Evolutionary conservation across 2,329 filamentous ascomycete species (phyloP), one percentile per base, ranked within the genome.

Genomic region (Colletotrichum coccodes): DNA sequence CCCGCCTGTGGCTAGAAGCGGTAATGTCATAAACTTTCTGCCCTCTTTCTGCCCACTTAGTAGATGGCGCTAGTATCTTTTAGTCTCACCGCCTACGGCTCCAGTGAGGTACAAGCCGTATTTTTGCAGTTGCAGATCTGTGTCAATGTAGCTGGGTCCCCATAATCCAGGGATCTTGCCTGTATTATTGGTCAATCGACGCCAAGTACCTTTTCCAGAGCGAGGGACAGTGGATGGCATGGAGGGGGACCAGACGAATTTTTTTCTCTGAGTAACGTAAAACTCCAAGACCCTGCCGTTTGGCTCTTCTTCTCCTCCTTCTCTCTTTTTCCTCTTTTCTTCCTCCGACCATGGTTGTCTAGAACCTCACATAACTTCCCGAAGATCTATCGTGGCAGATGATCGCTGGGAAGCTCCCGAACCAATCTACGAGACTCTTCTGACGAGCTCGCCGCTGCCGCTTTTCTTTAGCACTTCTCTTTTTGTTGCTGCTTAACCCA

Each of bases 311-410:
- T 36, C 53, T 49, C 52, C 21, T 53, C 52, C 36, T 65, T 58
- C 63, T 60, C 56, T 68, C 64, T 70, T 59, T 68, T 63, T 53
- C 60, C 59, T 64, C 60, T 68, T 53, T 63, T 63, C 62, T 58
- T 71, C 54, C 58, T 70, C 44, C 63, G 64, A 69, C 66, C 40
- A 71, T 71, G 70, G 62, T 64, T 57, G 49, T 62, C 57, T 71
- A 68, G 63, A 65, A 64, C 38, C 50, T 65, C 58, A 53, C 52
- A 52, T 57, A 49, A 58, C 68, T 71, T 70, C 70, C 68, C 70
- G 65, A 70, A 68, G 70, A 71, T 71, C 70, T 71, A 70, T 71
- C 68, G 68, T 70, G 60, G 70, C 70, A 71, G 70, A 71, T 71
- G 70, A 71, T 71, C 70, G 63, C 70, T 71, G 70, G 70, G 70